phyloP scores from a whole-genome alignment of 2,329 filamentous ascomycete genomes.

The Drechslerella stenobrocha region DNA sequence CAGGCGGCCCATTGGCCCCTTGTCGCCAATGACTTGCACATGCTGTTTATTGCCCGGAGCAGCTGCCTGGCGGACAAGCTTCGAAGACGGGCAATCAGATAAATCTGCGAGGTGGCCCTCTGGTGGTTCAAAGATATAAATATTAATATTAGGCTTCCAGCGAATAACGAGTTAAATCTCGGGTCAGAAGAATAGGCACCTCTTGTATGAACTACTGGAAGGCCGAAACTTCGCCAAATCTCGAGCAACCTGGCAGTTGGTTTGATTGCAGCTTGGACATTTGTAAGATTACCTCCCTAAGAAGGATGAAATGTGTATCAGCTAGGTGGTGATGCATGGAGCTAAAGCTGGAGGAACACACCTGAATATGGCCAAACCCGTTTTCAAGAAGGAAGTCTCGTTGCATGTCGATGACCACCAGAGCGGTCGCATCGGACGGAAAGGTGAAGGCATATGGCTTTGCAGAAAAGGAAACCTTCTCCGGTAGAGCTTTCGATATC shows the following conservation, averaged over 20 bases:
- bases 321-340: slow-evolving; percentile 56
- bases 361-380: slow-evolving; percentile 62
- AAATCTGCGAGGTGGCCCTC: slow-evolving; percentile 61
- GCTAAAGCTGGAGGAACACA: slow-evolving; percentile 55
- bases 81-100: slow-evolving; percentile 61
- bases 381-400: slow-evolving; percentile 60
- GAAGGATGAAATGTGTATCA: slow-evolving; percentile 49
- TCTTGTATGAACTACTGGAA: slow-evolving; percentile 60
- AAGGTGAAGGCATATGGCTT: slow-evolving; percentile 61
- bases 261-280: slow-evolving; percentile 52
- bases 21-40: slow-evolving; percentile 60
- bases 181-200: slow-evolving; percentile 9
- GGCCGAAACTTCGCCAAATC: slow-evolving; percentile 56
- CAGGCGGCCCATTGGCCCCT: slow-evolving; percentile 61
- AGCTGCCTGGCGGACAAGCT: slow-evolving; percentile 59
- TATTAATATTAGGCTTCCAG: not conserved
- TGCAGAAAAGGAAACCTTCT: slow-evolving; percentile 49
- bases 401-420: slow-evolving; percentile 62
- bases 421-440: slow-evolving; percentile 58
- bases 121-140: slow-evolving; percentile 1
- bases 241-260: slow-evolving; percentile 55
- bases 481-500: slow-evolving; percentile 45
- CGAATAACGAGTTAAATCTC: no score
- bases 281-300: slow-evolving; percentile 43
- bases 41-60: slow-evolving; percentile 58